These are phyloP conservation scores for Scorias spongiosa DNA, from an alignment of 2,329 filamentous ascomycete species.

Conservation along the genomic window DNA sequence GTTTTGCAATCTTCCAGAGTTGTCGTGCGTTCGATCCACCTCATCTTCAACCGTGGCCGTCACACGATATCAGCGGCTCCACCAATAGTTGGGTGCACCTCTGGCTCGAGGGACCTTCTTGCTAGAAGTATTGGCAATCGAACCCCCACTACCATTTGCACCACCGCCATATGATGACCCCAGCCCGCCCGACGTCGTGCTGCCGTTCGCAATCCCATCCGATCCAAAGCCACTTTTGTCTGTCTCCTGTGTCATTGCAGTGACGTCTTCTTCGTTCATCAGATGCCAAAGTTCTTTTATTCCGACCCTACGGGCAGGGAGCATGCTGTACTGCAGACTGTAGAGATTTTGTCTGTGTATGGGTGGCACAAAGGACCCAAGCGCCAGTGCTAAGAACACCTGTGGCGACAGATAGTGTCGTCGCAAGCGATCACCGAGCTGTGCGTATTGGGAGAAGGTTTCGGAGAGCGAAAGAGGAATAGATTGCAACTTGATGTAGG, in stretches of 20 bases:
- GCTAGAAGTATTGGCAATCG: background rate
- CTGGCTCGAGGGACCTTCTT: background rate
- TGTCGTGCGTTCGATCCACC: too few species aligned
- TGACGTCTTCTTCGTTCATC: constrained; percentile 6
- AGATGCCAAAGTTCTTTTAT: constrained; percentile 69
- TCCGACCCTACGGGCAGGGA: constrained; percentile 65
- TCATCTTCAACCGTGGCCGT: too few species aligned
- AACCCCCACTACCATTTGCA: background rate
- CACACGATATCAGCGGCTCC: background rate
- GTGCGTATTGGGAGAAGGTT: constrained; percentile 96
- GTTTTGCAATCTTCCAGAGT: too few species aligned
- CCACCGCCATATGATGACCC: background rate
- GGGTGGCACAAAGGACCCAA: constrained; percentile 83
- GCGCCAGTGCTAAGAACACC: constrained; percentile 75
- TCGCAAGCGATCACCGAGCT: constrained; percentile 77
- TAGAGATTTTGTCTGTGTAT: constrained; percentile 92
- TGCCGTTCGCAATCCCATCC: background rate
- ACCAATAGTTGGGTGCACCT: background rate
- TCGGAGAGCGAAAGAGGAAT: constrained; percentile 79
- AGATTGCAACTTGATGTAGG: constrained; percentile 79
- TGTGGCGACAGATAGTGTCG: constrained; percentile 88
- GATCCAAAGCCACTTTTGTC: background rate
- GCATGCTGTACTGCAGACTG: constrained; percentile 94
- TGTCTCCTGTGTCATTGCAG: background rate
- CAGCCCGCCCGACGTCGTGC: background rate